Conservation (phyloP, 169 alveolate species). For the Eimeria tenella region DNA sequence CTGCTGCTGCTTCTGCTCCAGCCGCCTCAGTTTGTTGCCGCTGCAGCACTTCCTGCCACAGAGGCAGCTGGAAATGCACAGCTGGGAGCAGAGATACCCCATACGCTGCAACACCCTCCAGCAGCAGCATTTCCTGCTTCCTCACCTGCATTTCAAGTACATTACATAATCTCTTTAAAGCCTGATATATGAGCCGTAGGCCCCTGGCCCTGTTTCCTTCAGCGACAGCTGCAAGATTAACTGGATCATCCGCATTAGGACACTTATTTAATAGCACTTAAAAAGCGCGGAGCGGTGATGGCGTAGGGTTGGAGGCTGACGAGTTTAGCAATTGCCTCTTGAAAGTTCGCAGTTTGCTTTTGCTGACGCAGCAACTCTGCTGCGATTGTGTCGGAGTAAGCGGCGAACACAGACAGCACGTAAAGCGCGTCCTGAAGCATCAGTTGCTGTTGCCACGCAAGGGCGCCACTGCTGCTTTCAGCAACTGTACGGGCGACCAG, state of each 20-base stretch:
- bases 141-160: background rate
- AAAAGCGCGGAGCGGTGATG: background rate
- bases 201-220: background rate
- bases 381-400: conserved; percentile 37
- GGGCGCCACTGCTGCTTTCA: conserved; percentile 28
- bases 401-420: conserved; percentile 47
- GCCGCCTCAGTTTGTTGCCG: background rate
- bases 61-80: conserved; percentile 48
- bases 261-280: no score
- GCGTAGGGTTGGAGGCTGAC: background rate
- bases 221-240: background rate
- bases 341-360: background rate
- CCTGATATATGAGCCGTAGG: background rate
- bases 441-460: conserved; percentile 62
- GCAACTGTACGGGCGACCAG: conserved; percentile 13
- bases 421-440: conserved; percentile 42
- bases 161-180: background rate
- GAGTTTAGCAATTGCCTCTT: conserved; percentile 35
- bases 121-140: conserved; percentile 66
- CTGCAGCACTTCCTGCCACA: conserved; percentile 12
- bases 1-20: conserved; percentile 45
- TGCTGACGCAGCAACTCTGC: conserved; percentile 63
- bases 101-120: conserved; percentile 61
- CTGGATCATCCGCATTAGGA: background rate
- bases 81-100: conserved; percentile 74